phyloP scores from a whole-genome alignment of 1,284 basidiomycete genomes.

The Volvariella surrecta region DNA sequence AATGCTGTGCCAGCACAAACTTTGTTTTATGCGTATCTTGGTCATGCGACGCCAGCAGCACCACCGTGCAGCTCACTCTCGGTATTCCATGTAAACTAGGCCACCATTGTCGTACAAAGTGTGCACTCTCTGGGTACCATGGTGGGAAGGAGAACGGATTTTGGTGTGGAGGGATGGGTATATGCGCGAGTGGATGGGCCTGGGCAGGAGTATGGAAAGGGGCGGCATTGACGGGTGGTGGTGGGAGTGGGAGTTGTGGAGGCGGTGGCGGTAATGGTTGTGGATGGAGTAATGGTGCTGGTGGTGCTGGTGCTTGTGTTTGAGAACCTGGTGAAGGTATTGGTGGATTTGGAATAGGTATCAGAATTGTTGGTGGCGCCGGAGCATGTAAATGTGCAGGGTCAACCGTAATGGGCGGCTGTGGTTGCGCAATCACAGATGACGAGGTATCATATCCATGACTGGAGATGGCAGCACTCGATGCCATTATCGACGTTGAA shows the following conservation, averaged over 20 bases:
- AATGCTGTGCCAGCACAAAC: conserved; percentile 68
- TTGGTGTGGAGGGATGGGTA: conserved; percentile 14
- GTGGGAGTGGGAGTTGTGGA: conserved; percentile 1
- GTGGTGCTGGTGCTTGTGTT: no score
- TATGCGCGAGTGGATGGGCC: neutral
- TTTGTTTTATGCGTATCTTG: conserved; percentile 43
- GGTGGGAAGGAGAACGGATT: conserved; percentile 50
- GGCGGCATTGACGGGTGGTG: conserved; percentile 4
- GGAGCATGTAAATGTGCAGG: no score
- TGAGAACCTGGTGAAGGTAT: no score
- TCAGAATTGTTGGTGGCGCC: no score
- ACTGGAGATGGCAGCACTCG: no score
- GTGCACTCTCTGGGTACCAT: conserved; percentile 64
- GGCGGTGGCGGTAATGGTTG: neutral
- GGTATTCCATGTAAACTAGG: conserved; percentile 52
- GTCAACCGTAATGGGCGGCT: no score
- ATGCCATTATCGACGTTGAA: no score
- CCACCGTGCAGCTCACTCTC: conserved; percentile 62
- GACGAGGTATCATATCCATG: no score
- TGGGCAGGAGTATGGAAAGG: neutral
- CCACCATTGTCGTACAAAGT: conserved; percentile 76
- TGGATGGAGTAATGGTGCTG: no score
- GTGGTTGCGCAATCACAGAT: no score
- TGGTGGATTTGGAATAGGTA: no score
- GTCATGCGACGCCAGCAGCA: conserved; percentile 54